These are phyloP conservation scores for Mortierella sp. DNA, from an alignment of 371 early-diverging fungal species.

Conservation along the genomic window DNA sequence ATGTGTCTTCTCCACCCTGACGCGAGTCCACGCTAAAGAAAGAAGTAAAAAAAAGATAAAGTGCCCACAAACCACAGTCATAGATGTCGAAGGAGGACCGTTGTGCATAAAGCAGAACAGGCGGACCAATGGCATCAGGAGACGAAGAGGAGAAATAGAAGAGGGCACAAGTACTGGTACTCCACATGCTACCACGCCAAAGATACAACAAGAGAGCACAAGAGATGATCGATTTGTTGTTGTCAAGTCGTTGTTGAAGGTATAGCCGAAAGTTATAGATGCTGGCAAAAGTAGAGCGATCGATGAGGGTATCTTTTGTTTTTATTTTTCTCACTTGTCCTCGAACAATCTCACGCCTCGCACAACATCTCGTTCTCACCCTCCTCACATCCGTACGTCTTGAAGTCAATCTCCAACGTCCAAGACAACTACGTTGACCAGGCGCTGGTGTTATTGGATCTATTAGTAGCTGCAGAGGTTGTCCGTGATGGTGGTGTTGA, in stretches of 20 bases:
- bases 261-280: neutral
- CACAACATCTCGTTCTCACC: neutral
- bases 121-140: neutral
- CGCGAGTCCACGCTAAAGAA: neutral
- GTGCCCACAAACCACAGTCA: neutral
- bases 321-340: neutral
- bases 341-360: neutral
- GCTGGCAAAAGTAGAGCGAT: neutral
- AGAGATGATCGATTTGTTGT: neutral
- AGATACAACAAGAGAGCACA: neutral
- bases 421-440: neutral
- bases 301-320: slow-evolving; percentile 1
- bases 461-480: neutral
- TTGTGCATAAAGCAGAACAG: neutral
- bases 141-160: no score
- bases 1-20: neutral
- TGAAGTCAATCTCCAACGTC: neutral
- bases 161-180: neutral
- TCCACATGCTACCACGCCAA: neutral
- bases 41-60: neutral
- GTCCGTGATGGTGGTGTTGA: slow-evolving; percentile 9
- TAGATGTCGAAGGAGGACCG: neutral
- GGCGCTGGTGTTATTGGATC: neutral
- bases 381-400: neutral
- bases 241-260: no score